phyloP scores from a whole-genome alignment of 2,329 filamentous ascomycete genomes.

The Spiromastix sp. region DNA sequence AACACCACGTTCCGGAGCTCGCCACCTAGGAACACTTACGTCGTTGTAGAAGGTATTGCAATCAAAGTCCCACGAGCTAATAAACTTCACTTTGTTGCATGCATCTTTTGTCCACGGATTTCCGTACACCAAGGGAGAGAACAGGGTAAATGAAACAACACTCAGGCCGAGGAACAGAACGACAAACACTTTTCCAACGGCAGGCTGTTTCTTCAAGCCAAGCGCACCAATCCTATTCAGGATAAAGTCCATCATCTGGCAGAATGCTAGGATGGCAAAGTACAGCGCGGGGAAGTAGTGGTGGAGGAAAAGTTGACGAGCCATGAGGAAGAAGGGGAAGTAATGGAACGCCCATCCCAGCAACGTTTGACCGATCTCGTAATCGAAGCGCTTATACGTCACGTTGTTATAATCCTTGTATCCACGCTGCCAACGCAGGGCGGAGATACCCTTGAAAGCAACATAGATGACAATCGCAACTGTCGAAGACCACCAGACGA shows the following conservation, averaged over 20 bases:
- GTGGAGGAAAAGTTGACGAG: conserved; percentile 93
- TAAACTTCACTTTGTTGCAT: conserved; percentile 78
- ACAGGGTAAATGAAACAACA: conserved; percentile 69
- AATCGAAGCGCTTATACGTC: conserved; percentile 93
- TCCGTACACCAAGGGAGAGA: conserved; percentile 81
- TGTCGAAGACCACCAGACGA: conserved; percentile 90
- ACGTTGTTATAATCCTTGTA: conserved; percentile 73
- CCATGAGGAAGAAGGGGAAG: conserved; percentile 98
- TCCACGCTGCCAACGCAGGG: conserved; percentile 89
- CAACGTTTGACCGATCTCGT: conserved; percentile 82
- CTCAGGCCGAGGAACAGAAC: conserved; percentile 64
- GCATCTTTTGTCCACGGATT: conserved; percentile 86
- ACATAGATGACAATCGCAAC: conserved; percentile 66
- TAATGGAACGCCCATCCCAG: conserved; percentile 97
- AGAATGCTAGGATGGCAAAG: conserved; percentile 83
- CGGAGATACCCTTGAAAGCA: conserved; percentile 74
- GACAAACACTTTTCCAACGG: conserved; percentile 64
- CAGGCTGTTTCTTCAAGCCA: conserved; percentile 57
- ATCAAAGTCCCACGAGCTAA: conserved; percentile 91
- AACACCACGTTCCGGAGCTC: conserved; percentile 19
- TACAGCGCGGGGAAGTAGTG: conserved; percentile 97
- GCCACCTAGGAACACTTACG: conserved; percentile 52
- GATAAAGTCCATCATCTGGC: conserved; percentile 78
- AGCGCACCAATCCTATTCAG: conserved; percentile 61
- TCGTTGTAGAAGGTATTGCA: conserved; percentile 85